phyloP scores from a whole-genome alignment of 371 early-diverging fungal genomes.

The Syncephalastrum contaminatum region DNA sequence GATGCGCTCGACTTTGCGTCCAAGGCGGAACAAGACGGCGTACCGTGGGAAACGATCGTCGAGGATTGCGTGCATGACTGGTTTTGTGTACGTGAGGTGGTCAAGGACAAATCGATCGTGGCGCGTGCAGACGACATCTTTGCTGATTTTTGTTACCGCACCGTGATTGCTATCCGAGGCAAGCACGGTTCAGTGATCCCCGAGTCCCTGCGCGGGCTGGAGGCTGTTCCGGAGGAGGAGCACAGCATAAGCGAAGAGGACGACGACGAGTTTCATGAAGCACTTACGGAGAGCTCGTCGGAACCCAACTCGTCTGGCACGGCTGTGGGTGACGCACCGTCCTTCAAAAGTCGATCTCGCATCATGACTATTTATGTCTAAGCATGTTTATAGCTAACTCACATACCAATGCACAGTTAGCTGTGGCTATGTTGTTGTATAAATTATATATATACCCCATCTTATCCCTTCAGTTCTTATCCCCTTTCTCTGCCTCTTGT shows the following conservation, averaged over 20 bases:
- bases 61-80: conserved; percentile 48
- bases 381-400: too few species aligned
- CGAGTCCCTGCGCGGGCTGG: conserved; percentile 13
- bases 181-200: conserved; percentile 2
- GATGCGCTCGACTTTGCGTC: conserved; percentile 41
- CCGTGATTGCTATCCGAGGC: conserved; percentile 15
- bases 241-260: conserved; percentile 15
- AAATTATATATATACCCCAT: too few species aligned
- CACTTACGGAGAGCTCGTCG: conserved; percentile 6
- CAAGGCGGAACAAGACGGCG: conserved; percentile 43
- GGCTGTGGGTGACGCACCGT: too few species aligned
- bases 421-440: too few species aligned
- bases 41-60: conserved; percentile 36
- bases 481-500: too few species aligned
- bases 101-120: conserved; percentile 39
- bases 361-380: too few species aligned
- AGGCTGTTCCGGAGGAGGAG: conserved; percentile 24
- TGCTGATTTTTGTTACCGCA: conserved; percentile 40
- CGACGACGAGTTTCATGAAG: conserved; percentile 23
- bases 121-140: conserved; percentile 34
- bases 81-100: conserved; percentile 51
- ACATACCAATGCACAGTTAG: too few species aligned
- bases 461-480: too few species aligned
- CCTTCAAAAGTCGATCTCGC: too few species aligned
- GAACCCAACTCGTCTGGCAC: too few species aligned